These are phyloP conservation scores for Aspergillus haitiensis DNA, from an alignment of 495 filamentous ascomycete species.

Conservation along the genomic window DNA sequence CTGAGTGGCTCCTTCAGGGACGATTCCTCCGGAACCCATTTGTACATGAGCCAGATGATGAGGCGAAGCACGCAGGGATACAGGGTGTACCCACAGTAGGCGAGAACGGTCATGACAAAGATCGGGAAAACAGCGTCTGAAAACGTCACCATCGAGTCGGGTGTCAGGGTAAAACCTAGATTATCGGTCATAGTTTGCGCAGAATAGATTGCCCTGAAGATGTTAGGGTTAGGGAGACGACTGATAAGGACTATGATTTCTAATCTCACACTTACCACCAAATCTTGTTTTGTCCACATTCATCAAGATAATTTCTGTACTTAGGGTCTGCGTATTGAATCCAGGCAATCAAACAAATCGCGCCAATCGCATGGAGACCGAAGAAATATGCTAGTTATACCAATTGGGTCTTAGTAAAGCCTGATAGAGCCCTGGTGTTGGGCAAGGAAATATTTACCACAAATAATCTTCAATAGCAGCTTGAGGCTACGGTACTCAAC, in stretches of 20 bases:
- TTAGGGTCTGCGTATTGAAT: conserved; percentile 56
- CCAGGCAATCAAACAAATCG: conserved; percentile 67
- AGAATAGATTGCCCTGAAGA: conserved; percentile 34
- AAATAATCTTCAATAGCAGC: conserved; percentile 53
- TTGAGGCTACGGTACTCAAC: conserved; percentile 65
- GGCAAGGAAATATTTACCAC: conserved; percentile 27
- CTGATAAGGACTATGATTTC: neutral
- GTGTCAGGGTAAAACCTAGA: conserved; percentile 72
- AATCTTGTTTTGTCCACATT: conserved; percentile 53
- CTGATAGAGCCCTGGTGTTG: neutral
- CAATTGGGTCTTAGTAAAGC: neutral
- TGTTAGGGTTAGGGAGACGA: conserved; percentile 1
- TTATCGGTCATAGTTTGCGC: conserved; percentile 38
- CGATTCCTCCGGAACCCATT: conserved; percentile 46
- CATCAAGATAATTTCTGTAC: conserved; percentile 55
- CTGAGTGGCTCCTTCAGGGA: conserved; percentile 38
- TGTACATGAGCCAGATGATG: conserved; percentile 67
- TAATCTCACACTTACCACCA: conserved; percentile 62
- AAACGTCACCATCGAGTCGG: conserved; percentile 82
- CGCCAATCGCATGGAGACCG: conserved; percentile 63
- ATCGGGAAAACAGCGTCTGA: conserved; percentile 66
- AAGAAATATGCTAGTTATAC: conserved; percentile 56
- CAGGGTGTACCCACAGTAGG: conserved; percentile 78
- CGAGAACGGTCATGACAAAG: conserved; percentile 69
- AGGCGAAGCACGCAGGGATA: conserved; percentile 80